These are phyloP conservation scores for Nymphaea thermarum DNA, from an alignment of 164 flowering plant species.

Conservation along the genomic window DNA sequence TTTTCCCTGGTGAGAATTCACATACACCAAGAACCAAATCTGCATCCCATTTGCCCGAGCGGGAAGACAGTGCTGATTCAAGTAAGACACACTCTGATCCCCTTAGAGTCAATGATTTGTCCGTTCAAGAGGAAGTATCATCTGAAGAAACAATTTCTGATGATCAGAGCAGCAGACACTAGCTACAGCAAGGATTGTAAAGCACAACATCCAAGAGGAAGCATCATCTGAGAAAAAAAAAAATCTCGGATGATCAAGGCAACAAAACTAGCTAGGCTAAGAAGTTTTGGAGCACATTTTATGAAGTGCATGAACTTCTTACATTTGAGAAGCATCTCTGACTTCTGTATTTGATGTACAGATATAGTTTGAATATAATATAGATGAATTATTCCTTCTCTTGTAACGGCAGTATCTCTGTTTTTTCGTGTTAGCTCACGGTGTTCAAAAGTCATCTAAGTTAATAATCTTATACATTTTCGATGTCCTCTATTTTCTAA, in stretches of 20 bases:
- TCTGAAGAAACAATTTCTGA: slow-evolving; percentile 68
- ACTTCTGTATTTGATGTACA: not conserved
- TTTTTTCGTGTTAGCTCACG: too few relatives aligned
- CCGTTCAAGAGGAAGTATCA: slow-evolving; percentile 52
- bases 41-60: slow-evolving; percentile 1
- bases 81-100: slow-evolving; percentile 3
- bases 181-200: not conserved
- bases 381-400: not conserved
- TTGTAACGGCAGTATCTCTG: not conserved
- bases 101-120: slow-evolving; percentile 16
- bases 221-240: too few relatives aligned
- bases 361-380: not conserved
- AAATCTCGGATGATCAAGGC: too few relatives aligned
- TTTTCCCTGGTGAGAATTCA: slow-evolving; percentile 3
- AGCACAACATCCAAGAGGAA: not conserved
- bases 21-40: slow-evolving; percentile 1
- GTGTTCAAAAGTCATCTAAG: too few relatives aligned
- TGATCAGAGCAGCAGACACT: slow-evolving; percentile 26
- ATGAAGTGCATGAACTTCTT: not conserved
- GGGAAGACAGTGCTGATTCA: slow-evolving; percentile 5
- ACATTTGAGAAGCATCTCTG: not conserved
- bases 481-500: too few relatives aligned
- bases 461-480: too few relatives aligned
- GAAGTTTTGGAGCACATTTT: too few relatives aligned
- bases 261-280: too few relatives aligned